Conservation (phyloP, 768 basidiomycete genomes). For the Tylopilus sp. region DNA sequence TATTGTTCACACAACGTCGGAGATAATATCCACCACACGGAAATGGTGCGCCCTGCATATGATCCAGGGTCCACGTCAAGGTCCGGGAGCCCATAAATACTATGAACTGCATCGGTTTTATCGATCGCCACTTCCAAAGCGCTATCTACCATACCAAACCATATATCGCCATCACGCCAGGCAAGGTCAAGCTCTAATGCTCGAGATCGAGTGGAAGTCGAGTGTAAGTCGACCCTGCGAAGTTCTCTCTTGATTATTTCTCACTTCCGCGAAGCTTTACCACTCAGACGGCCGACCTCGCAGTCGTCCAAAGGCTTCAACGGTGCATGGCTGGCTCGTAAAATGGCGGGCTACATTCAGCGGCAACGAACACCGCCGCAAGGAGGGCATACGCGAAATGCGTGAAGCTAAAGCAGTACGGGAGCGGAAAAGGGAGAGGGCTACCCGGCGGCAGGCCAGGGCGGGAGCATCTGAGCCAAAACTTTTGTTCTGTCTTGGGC, state of each 20-base stretch:
- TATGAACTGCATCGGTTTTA: slow-evolving; percentile 4
- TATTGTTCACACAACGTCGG: slow-evolving; percentile 12
- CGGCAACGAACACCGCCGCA: slow-evolving; percentile 58
- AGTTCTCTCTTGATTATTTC: background rate
- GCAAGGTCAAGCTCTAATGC: slow-evolving; percentile 13
- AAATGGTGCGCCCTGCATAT: slow-evolving; percentile 12
- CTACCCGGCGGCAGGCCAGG: slow-evolving; percentile 18
- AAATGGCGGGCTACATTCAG: slow-evolving; percentile 72
- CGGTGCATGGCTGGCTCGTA: slow-evolving; percentile 75
- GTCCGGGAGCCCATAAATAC: slow-evolving; percentile 23
- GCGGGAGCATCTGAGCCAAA: slow-evolving; percentile 9
- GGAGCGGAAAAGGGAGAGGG: slow-evolving; percentile 28
- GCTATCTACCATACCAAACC: slow-evolving; percentile 6
- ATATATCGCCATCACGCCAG: background rate
- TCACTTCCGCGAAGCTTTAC: slow-evolving; percentile 24
- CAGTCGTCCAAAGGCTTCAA: slow-evolving; percentile 50
- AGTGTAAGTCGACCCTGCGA: slow-evolving; percentile 22
- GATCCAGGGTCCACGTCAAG: background rate
- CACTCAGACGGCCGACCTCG: slow-evolving; percentile 38
- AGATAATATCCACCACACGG: slow-evolving; percentile 12
- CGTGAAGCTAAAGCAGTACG: slow-evolving; percentile 43
- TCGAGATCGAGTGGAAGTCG: slow-evolving; percentile 35
- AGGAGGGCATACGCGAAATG: slow-evolving; percentile 74
- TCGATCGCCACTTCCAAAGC: slow-evolving; percentile 10
- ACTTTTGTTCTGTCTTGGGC: slow-evolving; percentile 24